Base-by-base conservation (phyloP, 768 basidiomycete species). In the Royoungia palumana region DNA sequence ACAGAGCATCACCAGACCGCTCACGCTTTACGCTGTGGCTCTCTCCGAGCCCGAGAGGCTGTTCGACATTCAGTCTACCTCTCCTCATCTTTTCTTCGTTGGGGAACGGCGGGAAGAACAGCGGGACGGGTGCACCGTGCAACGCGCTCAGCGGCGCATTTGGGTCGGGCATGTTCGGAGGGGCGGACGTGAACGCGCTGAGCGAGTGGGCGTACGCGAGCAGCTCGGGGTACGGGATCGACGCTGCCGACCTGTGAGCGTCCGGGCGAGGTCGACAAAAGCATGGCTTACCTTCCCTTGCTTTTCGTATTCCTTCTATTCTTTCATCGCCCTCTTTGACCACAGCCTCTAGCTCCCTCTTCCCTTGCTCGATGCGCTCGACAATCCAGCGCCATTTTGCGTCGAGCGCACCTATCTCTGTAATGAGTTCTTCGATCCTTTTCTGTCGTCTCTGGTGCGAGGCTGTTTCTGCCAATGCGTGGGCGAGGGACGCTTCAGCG, bases 1-100 rank as follows among this genome's bases (percentile, higher is more conserved):
- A 37, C 50, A 20, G n/a, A n/a, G n/a, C 6, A 22, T 24, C 48
- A 25, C 42, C 7, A 36, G 44, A 39, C 19, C 21, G 20, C 83
- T 64, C 64, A 89, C 89, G 77, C 68, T 80, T 76, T 43, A 88
- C 90, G 51, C 91, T 85, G 63, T 89, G 87, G 8, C 83, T 89
- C 71, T 92, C 90, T 34, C 87, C 90, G 40, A 87, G 75, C 37
- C 81, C 90, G 49, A 91, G 75, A 1, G 88, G 89, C 22, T 83
- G 85, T 65, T 90, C 88, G 19, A 82, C 82, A 60, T 87, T 89
- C 66, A 91, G 78, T 48, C 78, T 77, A 1, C 90, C 90, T 21
- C 83, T 77, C 44, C 89, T 82, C 87, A 93, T 90, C 68, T 89
- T 92, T 65, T 91, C 90, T 69, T 91, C 89, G 61, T 90, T 91